Conservation (phyloP, 768 basidiomycete species). For the Omphalotus guepiniiformis region DNA sequence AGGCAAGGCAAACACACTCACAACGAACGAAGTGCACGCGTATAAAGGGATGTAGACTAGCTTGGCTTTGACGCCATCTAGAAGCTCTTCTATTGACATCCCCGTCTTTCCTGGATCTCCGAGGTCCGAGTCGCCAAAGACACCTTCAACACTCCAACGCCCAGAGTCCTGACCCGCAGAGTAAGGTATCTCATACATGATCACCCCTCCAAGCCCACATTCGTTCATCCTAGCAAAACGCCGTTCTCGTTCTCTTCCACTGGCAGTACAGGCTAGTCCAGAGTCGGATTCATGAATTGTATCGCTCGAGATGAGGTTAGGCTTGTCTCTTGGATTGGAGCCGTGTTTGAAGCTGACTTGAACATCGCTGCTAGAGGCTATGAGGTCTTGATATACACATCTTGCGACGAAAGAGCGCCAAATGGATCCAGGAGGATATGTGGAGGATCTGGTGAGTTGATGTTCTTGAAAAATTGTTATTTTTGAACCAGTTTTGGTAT, state of each 20-base stretch:
- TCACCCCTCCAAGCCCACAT: neutral
- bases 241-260: neutral
- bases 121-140: constrained; percentile 8
- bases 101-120: neutral
- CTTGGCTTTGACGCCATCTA: constrained; percentile 1
- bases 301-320: too few species aligned
- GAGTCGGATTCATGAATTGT: neutral
- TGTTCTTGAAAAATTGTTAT: neutral
- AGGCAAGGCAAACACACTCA: neutral
- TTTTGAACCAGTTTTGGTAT: neutral
- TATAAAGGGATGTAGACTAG: constrained; percentile 9
- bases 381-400: neutral
- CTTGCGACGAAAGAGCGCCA: constrained; percentile 1
- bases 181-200: constrained; percentile 5
- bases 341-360: too few species aligned
- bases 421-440: neutral
- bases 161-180: neutral
- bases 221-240: constrained; percentile 1
- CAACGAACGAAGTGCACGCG: constrained; percentile 9
- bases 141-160: neutral
- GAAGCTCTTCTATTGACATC: constrained; percentile 3
- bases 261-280: too few species aligned
- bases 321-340: too few species aligned
- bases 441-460: neutral
- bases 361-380: neutral